A percentile compares a stretch with the other conserved stretches of the same genome.
Evolutionary conservation across 192 early-diverging fungal genomes (phyloP).

Genomic region (Radiomyces spectabilis): DNA sequence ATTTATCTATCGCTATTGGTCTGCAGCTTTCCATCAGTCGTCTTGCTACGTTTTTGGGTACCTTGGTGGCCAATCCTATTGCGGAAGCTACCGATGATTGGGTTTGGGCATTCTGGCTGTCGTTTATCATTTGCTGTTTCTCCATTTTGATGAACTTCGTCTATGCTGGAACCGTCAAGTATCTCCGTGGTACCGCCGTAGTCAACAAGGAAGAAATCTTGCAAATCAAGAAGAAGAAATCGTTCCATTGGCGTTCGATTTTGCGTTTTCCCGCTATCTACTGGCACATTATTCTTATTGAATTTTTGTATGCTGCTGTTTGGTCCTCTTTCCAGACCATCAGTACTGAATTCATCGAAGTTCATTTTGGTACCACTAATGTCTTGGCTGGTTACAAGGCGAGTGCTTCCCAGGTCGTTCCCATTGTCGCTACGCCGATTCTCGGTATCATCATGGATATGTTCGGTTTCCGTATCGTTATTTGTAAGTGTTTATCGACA

Average conservation of each 20-base stretch:
- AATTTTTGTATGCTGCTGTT: constrained; percentile 49
- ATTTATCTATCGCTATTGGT: constrained; percentile 62
- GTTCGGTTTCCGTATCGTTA: constrained; percentile 36
- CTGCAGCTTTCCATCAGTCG: constrained; percentile 64
- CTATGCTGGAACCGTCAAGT: constrained; percentile 50
- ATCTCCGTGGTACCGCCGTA: constrained; percentile 19
- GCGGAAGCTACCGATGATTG: constrained; percentile 30
- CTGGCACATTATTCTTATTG: constrained; percentile 52
- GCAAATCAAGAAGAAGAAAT: constrained; percentile 40
- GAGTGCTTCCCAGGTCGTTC: constrained; percentile 44
- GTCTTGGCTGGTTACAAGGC: constrained; percentile 23
- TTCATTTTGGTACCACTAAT: constrained; percentile 26
- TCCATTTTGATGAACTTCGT: constrained; percentile 64
- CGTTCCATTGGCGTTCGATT: constrained; percentile 43
- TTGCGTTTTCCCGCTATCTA: constrained; percentile 46
- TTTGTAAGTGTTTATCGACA: constrained; percentile 20
- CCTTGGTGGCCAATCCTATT: constrained; percentile 58
- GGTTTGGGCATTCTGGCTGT: constrained; percentile 38
- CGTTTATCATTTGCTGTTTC: constrained; percentile 53
- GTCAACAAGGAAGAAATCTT: constrained; percentile 5
- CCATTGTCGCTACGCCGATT: constrained; percentile 43
- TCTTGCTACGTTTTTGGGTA: constrained; percentile 62
- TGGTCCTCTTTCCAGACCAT: constrained; percentile 17
- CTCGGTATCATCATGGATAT: constrained; percentile 52
- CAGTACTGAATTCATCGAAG: constrained; percentile 30